A percentile compares a stretch with the other conserved stretches of the same genome.
phyloP scores from a whole-genome alignment of 2,329 filamentous ascomycete species.

The Zymoseptoria brevis region DNA sequence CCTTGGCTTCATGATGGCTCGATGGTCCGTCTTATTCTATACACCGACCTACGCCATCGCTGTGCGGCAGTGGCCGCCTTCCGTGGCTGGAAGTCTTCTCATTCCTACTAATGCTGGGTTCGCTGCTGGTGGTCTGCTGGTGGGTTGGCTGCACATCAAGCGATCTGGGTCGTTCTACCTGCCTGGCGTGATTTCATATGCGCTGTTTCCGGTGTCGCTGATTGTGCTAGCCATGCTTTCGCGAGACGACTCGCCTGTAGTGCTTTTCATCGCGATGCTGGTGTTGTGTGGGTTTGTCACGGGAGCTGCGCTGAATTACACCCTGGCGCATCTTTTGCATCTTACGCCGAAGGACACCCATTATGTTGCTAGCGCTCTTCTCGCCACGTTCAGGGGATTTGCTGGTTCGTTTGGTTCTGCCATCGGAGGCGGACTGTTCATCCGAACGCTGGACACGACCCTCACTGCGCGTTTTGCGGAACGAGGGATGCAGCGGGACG shows the following conservation, averaged over 20 bases:
- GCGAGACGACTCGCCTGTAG: slow-evolving; percentile 44
- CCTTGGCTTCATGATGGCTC: slow-evolving; percentile 69
- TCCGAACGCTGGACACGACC: slow-evolving; percentile 49
- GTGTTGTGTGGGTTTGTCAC: slow-evolving; percentile 66
- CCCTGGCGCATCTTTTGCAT: slow-evolving; percentile 70
- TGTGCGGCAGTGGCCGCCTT: slow-evolving; percentile 61
- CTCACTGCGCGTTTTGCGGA: slow-evolving; percentile 52
- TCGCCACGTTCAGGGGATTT: slow-evolving; percentile 74
- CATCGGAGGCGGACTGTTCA: slow-evolving; percentile 69
- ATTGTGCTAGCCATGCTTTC: slow-evolving; percentile 50
- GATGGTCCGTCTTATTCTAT: slow-evolving; percentile 76
- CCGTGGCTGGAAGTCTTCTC: slow-evolving; percentile 64
- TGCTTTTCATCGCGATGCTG: slow-evolving; percentile 51
- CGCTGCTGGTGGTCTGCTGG: slow-evolving; percentile 62
- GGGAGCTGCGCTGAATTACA: slow-evolving; percentile 70
- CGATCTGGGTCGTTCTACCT: slow-evolving; percentile 65
- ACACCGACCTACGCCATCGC: slow-evolving; percentile 72
- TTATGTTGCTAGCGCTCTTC: slow-evolving; percentile 66
- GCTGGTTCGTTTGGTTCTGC: slow-evolving; percentile 73
- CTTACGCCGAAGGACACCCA: slow-evolving; percentile 59
- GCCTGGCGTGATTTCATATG: slow-evolving; percentile 41
- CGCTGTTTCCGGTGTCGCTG: slow-evolving; percentile 54
- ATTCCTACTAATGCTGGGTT: slow-evolving; percentile 79
- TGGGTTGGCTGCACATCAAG: slow-evolving; percentile 68
- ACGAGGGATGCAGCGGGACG: slow-evolving; percentile 32